Conservation (phyloP, 371 early-diverging fungal genomes). For the Mucor indicus region DNA sequence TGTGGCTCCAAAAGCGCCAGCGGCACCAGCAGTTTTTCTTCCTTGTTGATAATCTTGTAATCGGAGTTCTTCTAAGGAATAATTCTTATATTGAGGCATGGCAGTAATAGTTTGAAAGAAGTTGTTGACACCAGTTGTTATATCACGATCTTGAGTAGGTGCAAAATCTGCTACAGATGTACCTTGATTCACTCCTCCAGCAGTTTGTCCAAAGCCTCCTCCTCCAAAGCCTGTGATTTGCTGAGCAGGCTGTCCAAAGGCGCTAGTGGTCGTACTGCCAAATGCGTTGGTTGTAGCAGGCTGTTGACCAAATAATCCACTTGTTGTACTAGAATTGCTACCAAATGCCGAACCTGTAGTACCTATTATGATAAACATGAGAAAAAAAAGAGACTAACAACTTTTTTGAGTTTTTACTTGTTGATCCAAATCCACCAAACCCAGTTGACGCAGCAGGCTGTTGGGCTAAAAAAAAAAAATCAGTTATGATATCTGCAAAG, state of each 20-base stretch:
- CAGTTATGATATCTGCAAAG: too few relatives aligned
- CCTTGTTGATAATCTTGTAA: constrained; percentile 86
- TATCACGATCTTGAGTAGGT: constrained; percentile 65
- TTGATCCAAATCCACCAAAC: too few relatives aligned
- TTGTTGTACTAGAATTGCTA: not conserved
- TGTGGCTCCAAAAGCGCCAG: constrained; percentile 44
- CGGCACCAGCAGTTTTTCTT: constrained; percentile 62
- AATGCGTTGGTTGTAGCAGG: constrained; percentile 12
- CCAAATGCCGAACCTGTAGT: too few relatives aligned
- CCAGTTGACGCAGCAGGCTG: too few relatives aligned
- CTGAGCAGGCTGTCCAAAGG: constrained; percentile 47
- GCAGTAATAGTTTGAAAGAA: constrained; percentile 77
- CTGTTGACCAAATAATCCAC: constrained; percentile 40
- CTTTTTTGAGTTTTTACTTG: too few relatives aligned
- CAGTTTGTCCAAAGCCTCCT: constrained; percentile 58
- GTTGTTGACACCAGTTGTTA: constrained; percentile 52
- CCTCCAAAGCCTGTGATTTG: too few relatives aligned
- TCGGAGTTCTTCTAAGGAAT: constrained; percentile 89
- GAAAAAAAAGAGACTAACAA: too few relatives aligned
- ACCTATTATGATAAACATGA: too few relatives aligned
- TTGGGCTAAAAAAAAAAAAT: too few relatives aligned
- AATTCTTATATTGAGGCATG: constrained; percentile 87
- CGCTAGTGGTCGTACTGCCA: constrained; percentile 17
- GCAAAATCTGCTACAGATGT: constrained; percentile 75
- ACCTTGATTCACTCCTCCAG: constrained; percentile 58